Evolutionary conservation across 768 basidiomycete genomes (phyloP), one percentile per base, ranked within the genome.

Genomic region (Termitomyces sp.): DNA sequence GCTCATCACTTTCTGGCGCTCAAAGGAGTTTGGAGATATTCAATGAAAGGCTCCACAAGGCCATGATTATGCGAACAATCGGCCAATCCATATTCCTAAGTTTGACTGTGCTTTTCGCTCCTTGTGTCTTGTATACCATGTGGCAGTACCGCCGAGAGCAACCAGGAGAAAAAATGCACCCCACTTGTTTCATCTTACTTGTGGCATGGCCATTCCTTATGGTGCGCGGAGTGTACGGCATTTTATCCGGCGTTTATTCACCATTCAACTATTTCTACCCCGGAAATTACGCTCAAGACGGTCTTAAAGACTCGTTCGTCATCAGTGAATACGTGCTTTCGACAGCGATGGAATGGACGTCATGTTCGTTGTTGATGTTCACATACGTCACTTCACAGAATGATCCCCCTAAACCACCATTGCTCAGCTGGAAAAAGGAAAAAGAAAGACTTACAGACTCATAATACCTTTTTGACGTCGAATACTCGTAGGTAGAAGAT

Each of bases 41-140:
- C 26, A 28, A 52, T 18, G 57, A 20, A 61, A 59, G 57, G 22
- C 52, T 70, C 26, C 47, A 52, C 24, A 47, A 65, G n/a, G 65
- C 72, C 18, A 70, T 69, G 62, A 62, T 66, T 48, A 61, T 68
- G 55, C 69, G 73, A 26, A 69, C 67, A 4, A 54, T 65, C 14
- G 73, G 72, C 0, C 71, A 72, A 52, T 51, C 65, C 28, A 65
- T 74, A 22, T 73, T 73, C 62, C 67, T 74, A n/a, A 55, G 62
- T 7, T 61, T 69, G 33, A 73, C 71, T 43, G 38, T 64, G 22
- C 14, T 66, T 16, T 59, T 73, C 0, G 56, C 70, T 3, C 52
- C 63, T 36, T 64, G 62, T 47, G 67, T 74, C 36, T 16, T 66
- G 14, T 56, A 65, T 13, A 67, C 73, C n/a, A 68, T 72, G 18